A percentile compares a stretch with the other conserved stretches of the same genome.
These are phyloP conservation scores for Podaxis sp. DNA, from an alignment of 768 basidiomycete genomes.

Conservation along the genomic window DNA sequence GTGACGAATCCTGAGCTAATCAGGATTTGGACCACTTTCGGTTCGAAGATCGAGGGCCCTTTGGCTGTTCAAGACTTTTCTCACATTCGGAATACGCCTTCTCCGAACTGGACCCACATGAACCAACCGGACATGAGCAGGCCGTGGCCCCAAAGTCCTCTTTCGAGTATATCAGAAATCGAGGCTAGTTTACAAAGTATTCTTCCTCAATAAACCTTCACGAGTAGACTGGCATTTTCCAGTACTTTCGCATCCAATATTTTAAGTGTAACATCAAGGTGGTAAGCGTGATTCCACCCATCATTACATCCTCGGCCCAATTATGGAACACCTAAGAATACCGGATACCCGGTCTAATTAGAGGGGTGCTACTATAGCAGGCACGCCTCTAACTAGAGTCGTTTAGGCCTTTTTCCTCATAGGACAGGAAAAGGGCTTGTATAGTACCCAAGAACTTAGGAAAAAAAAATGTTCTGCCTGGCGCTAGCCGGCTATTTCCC, in stretches of 20 bases:
- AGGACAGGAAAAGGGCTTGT: too few species aligned
- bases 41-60: neutral
- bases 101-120: slow-evolving; percentile 70
- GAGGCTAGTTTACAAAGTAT: slow-evolving; percentile 9
- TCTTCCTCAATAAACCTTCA: slow-evolving; percentile 16
- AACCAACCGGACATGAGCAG: slow-evolving; percentile 19
- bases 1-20: neutral
- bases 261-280: too few species aligned
- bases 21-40: too few species aligned
- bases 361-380: too few species aligned
- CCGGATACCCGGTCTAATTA: too few species aligned
- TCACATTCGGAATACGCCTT: slow-evolving; percentile 72
- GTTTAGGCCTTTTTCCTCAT: too few species aligned
- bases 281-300: neutral
- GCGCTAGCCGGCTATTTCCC: too few species aligned
- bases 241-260: neutral
- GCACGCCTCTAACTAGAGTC: too few species aligned
- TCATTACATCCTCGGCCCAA: neutral
- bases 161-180: slow-evolving; percentile 18
- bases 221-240: neutral
- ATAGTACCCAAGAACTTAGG: too few species aligned
- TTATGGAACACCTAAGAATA: neutral
- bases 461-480: too few species aligned
- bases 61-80: slow-evolving; percentile 68
- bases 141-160: slow-evolving; percentile 23